Conservation (phyloP, 805 yeast genomes). For the Metschnikowia orientalis region DNA sequence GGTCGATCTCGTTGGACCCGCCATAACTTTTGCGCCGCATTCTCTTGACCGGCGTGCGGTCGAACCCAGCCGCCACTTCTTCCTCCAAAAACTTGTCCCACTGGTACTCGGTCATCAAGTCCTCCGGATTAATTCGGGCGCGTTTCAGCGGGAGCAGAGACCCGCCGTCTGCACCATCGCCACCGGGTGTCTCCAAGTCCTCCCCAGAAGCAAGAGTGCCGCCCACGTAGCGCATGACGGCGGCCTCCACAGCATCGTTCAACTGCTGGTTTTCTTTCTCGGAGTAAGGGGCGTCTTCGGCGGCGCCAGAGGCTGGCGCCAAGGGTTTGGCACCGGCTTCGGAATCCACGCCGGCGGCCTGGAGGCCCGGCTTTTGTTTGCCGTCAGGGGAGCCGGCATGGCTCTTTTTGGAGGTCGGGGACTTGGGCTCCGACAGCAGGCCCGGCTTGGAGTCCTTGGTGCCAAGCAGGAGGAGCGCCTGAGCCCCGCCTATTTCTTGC, state of each 20-base stretch:
- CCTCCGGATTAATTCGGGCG: constrained; percentile 27
- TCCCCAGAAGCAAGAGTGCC: constrained; percentile 44
- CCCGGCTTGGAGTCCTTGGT: constrained; percentile 18
- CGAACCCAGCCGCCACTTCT: constrained; percentile 20
- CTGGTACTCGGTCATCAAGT: constrained; percentile 48
- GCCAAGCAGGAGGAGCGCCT: constrained; percentile 41
- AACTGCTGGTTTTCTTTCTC: constrained; percentile 28
- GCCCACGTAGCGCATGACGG: constrained; percentile 69
- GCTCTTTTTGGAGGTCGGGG: background rate
- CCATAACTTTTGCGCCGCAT: constrained; percentile 9
- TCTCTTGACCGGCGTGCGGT: constrained; percentile 13
- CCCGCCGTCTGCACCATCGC: constrained; percentile 2
- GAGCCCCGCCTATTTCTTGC: constrained; percentile 45
- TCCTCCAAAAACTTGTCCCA: constrained; percentile 39
- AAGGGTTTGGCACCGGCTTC: background rate
- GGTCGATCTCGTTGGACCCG: constrained; percentile 28
- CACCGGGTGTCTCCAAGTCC: constrained; percentile 6
- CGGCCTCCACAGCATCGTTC: constrained; percentile 66
- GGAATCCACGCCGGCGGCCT: constrained; percentile 1
- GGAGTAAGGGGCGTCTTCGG: constrained; percentile 3
- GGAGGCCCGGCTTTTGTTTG: background rate
- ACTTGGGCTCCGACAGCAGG: background rate
- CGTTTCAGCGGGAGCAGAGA: constrained; percentile 11
- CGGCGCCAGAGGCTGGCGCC: background rate
- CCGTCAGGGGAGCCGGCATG: background rate